These are phyloP conservation scores for Pichia sp. DNA, from an alignment of 1,139 yeast genomes.

Conservation along the genomic window DNA sequence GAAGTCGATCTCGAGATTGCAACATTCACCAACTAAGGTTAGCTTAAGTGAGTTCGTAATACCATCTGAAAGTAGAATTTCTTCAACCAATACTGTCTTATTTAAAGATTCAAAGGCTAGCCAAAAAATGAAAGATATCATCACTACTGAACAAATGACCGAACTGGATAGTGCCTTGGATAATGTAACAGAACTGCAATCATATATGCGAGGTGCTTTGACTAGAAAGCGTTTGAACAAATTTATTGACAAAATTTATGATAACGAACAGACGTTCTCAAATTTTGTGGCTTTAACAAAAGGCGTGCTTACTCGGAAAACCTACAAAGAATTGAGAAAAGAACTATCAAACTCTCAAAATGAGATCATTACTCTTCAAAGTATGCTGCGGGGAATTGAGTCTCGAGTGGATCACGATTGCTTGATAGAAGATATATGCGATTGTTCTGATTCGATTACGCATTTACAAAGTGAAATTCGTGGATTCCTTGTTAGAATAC, in stretches of 20 bases:
- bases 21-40: slow-evolving; percentile 20
- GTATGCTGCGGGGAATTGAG: slow-evolving; percentile 44
- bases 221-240: slow-evolving; percentile 42
- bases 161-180: not conserved
- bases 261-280: slow-evolving; percentile 36
- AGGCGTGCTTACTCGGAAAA: slow-evolving; percentile 40
- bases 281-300: slow-evolving; percentile 42
- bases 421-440: slow-evolving; percentile 50
- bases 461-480: slow-evolving; percentile 48
- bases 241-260: slow-evolving; percentile 39
- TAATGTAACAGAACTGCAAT: slow-evolving; percentile 40
- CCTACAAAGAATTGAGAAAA: slow-evolving; percentile 27
- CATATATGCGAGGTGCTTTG: slow-evolving; percentile 50
- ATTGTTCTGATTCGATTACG: slow-evolving; percentile 38
- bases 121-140: not conserved
- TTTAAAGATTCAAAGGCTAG: slow-evolving; percentile 2
- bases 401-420: slow-evolving; percentile 48
- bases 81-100: slow-evolving; percentile 6
- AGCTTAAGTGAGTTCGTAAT: slow-evolving; percentile 10
- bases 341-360: slow-evolving; percentile 29
- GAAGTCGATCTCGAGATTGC: slow-evolving; percentile 13
- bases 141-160: slow-evolving; percentile 4
- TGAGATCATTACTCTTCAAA: slow-evolving; percentile 35
- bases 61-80: slow-evolving; percentile 1
- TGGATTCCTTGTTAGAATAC: slow-evolving; percentile 40